phyloP scores from a whole-genome alignment of 1,284 basidiomycete genomes.

The Pyrrhoderma lamaoense region DNA sequence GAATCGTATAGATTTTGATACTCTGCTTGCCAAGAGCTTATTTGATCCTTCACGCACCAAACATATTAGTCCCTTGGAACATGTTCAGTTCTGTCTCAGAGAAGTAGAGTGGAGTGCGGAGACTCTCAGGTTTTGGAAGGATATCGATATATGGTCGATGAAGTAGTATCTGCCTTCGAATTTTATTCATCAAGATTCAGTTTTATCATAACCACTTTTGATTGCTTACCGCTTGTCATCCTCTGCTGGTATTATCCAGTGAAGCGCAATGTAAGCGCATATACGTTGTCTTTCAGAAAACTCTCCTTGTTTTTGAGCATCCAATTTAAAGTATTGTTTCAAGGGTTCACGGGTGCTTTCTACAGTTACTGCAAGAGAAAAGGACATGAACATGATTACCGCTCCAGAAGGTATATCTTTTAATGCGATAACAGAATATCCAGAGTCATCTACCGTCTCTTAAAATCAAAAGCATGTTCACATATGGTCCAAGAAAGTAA shows the following conservation, averaged over 20 bases:
- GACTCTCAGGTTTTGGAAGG: conserved; percentile 48
- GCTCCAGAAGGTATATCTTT: conserved; percentile 43
- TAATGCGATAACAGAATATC: conserved; percentile 51
- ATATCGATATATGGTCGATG: conserved; percentile 62
- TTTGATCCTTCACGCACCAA: conserved; percentile 65
- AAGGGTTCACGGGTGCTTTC: conserved; percentile 41
- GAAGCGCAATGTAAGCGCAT: conserved; percentile 62
- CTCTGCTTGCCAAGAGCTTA: conserved; percentile 51
- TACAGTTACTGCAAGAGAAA: conserved; percentile 64
- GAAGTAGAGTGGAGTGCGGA: conserved; percentile 78
- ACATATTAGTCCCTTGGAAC: conserved; percentile 71
- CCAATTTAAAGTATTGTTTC: conserved; percentile 30
- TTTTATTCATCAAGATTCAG: conserved; percentile 6
- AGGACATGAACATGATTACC: conserved; percentile 67
- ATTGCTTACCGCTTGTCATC: conserved; percentile 22
- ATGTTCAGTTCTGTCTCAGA: conserved; percentile 51
- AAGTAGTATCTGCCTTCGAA: conserved; percentile 31
- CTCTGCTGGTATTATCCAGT: conserved; percentile 45
- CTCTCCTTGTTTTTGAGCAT: conserved; percentile 23
- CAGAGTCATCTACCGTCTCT: conserved; percentile 35
- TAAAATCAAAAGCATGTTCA: too few relatives aligned
- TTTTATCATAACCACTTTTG: background rate
- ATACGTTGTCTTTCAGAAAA: conserved; percentile 72
- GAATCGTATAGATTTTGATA: conserved; percentile 44
- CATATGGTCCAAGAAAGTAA: too few relatives aligned